Conservation (phyloP, 176 grass and related monocot species). For the Poa pratensis region DNA sequence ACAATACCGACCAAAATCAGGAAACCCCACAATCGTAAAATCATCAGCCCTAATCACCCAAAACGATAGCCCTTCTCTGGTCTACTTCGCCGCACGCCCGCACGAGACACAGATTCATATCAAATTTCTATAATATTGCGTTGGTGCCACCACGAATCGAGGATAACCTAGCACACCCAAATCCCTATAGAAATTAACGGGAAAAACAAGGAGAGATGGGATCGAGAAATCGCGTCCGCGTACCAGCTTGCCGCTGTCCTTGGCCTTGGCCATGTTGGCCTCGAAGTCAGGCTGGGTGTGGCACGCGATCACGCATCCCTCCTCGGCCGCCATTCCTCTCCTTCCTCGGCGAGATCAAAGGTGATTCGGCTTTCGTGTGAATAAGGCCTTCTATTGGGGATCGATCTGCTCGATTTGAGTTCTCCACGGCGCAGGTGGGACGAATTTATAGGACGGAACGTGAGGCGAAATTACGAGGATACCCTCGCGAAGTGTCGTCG, state of each 20-base stretch:
- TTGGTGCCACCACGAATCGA: neutral
- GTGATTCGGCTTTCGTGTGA: neutral
- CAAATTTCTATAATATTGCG: neutral
- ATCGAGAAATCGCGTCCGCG: neutral
- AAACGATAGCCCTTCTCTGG: no score
- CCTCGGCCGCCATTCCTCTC: conserved; percentile 60
- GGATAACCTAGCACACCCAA: neutral
- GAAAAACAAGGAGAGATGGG: neutral
- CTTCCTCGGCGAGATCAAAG: neutral
- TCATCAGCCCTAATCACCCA: neutral
- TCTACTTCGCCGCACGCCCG: neutral
- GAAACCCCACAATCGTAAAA: neutral
- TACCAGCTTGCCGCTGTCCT: conserved; percentile 65
- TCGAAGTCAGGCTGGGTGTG: conserved; percentile 60
- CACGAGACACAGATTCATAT: neutral
- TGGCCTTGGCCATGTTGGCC: conserved; percentile 43
- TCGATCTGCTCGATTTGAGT: neutral
- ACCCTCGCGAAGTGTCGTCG: neutral
- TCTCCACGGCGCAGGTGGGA: rapidly evolving
- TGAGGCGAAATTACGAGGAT: neutral
- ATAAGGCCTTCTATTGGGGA: neutral
- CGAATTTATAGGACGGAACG: neutral
- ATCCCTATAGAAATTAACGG: no score
- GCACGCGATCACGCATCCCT: conserved; percentile 71
- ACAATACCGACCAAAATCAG: neutral